A percentile compares a stretch with the other conserved stretches of the same genome.
Evolutionary conservation across 768 basidiomycete species (phyloP).

Genomic region (Leccinum boreale): DNA sequence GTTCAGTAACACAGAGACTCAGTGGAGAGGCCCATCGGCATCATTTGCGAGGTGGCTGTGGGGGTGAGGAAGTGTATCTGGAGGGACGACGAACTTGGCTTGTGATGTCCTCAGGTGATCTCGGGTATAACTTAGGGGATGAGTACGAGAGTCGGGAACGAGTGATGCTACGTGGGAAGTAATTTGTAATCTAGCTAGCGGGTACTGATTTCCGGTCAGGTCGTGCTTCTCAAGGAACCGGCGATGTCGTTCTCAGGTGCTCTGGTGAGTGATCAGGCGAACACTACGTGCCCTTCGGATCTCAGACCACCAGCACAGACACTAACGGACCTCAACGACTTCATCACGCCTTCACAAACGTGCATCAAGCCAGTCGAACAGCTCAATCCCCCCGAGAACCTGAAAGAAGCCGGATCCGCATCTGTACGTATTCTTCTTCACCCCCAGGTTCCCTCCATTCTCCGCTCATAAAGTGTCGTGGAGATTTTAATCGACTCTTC

Average conservation of each 20-base stretch:
- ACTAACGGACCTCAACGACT: constrained; percentile 93
- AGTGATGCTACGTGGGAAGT: not conserved
- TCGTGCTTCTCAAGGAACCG: not conserved
- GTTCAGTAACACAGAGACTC: too few relatives aligned
- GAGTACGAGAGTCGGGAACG: too few relatives aligned
- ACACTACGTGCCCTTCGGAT: not conserved
- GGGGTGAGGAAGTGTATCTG: too few relatives aligned
- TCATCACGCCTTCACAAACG: constrained; percentile 92
- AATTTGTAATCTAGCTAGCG: not conserved
- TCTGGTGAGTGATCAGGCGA: constrained; percentile 45
- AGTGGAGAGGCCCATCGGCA: too few relatives aligned
- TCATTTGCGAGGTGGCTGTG: too few relatives aligned
- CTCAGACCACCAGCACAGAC: constrained; percentile 47
- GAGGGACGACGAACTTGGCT: too few relatives aligned
- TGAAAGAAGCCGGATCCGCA: constrained; percentile 40
- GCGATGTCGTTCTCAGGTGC: constrained; percentile 86
- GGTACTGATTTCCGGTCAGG: not conserved
- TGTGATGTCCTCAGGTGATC: too few relatives aligned
- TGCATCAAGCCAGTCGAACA: constrained; percentile 94
- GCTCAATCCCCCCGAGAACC: constrained; percentile 40
- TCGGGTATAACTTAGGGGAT: too few relatives aligned
- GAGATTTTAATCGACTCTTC: constrained; percentile 85
- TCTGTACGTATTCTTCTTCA: constrained; percentile 32
- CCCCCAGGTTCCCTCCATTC: not conserved
- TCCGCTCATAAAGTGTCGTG: constrained; percentile 1